Percentiles rank a stretch among this genome's conserved stretches.
Evolutionary conservation across 176 grass and related monocot species (phyloP).

Genomic region (Rhynchospora pubera): DNA sequence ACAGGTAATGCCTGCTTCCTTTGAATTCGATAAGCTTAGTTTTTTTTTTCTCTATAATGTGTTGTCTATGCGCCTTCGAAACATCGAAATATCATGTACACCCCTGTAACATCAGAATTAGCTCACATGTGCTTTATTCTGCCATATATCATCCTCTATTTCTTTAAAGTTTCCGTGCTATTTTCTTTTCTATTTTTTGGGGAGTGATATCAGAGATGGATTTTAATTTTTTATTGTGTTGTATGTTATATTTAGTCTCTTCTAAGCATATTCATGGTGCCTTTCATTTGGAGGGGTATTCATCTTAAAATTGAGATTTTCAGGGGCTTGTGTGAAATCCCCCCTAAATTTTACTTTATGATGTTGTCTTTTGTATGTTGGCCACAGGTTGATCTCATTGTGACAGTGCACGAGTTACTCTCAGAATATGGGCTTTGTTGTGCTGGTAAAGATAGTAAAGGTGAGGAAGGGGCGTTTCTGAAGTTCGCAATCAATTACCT

Average conservation of each 20-base stretch:
- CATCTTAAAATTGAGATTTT: background rate
- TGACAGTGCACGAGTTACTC: constrained; percentile 84
- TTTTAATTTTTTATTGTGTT: background rate
- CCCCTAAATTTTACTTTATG: background rate
- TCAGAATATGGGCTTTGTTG: constrained; percentile 94
- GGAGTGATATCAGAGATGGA: background rate
- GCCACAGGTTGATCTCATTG: constrained; percentile 85
- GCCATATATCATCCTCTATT: background rate
- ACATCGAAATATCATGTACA: background rate
- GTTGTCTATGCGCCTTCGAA: background rate
- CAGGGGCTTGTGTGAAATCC: background rate
- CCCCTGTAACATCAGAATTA: background rate
- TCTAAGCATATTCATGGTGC: background rate
- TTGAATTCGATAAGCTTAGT: constrained; percentile 14
- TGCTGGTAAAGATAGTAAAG: constrained; percentile 60
- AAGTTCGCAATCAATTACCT: constrained; percentile 98
- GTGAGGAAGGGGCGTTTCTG: constrained; percentile 85
- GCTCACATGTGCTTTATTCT: background rate
- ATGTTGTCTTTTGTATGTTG: constrained; percentile 23
- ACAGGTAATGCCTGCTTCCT: constrained; percentile 47
- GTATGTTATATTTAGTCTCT: background rate
- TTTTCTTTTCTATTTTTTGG: constrained; percentile 5
- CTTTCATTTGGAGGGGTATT: background rate
- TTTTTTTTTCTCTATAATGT: background rate
- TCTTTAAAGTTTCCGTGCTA: constrained; percentile 5